Percentiles rank a stretch among this genome's conserved stretches.
Evolutionary conservation across 2,329 filamentous ascomycete genomes (phyloP).

Genomic region (Microthyrium microscopicum): DNA sequence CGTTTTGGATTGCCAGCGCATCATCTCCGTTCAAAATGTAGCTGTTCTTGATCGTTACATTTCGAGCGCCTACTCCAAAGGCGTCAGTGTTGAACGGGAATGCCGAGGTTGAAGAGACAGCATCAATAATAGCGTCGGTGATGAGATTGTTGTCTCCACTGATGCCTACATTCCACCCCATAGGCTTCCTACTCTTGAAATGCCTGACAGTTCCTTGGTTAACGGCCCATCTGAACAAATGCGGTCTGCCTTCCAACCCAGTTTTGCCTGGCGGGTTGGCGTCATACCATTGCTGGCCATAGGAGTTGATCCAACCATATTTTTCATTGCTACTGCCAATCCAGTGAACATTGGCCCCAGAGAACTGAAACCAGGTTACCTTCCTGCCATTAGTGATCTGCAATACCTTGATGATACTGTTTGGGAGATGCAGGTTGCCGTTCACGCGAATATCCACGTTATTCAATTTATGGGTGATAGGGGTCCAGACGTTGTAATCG

Average conservation of each 20-base stretch:
- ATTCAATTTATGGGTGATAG: constrained; percentile 23
- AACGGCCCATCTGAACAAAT: constrained; percentile 24
- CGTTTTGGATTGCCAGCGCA: constrained; percentile 21
- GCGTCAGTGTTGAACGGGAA: constrained; percentile 28
- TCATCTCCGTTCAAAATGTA: constrained; percentile 1
- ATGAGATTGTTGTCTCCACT: constrained; percentile 25
- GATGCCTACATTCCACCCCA: constrained; percentile 26
- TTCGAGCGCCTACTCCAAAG: constrained; percentile 11
- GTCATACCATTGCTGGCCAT: constrained; percentile 31
- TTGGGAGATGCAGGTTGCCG: constrained; percentile 28
- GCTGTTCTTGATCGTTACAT: neutral
- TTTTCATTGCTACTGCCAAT: constrained; percentile 14
- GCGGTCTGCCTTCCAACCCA: constrained; percentile 23
- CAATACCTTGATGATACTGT: constrained; percentile 23
- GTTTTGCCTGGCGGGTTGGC: constrained; percentile 22
- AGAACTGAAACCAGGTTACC: constrained; percentile 23
- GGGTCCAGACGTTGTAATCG: constrained; percentile 26
- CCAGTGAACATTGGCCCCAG: constrained; percentile 18
- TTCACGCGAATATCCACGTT: constrained; percentile 27
- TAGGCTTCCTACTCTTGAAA: constrained; percentile 28
- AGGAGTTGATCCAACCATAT: constrained; percentile 26
- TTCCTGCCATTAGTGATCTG: constrained; percentile 19
- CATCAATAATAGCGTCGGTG: constrained; percentile 24
- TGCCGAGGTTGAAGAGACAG: constrained; percentile 16
- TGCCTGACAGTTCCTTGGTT: constrained; percentile 21